Percentiles rank a stretch among this genome's conserved stretches.
These are phyloP conservation scores for Wickerhamiella sergipiensis DNA, from an alignment of 805 yeast genomes.

Conservation along the genomic window DNA sequence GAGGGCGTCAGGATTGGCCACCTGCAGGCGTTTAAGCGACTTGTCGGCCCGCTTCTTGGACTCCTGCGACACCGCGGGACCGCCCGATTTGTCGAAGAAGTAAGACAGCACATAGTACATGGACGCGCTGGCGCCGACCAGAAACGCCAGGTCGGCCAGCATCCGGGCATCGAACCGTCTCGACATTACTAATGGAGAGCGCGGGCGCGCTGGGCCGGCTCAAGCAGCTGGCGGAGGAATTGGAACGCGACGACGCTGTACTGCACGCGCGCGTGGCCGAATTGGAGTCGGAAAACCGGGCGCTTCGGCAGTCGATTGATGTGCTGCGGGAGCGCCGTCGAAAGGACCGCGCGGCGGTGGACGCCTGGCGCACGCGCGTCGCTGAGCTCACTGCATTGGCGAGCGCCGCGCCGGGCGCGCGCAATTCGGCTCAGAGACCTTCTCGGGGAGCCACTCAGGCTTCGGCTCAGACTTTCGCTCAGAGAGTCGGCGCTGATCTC, in stretches of 20 bases:
- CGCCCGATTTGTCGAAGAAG: constrained; percentile 27
- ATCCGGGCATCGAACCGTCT: constrained; percentile 15
- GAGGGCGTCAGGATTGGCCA: constrained; percentile 42
- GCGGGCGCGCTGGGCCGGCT: neutral
- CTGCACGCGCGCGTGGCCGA: neutral
- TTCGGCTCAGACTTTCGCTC: too few relatives aligned
- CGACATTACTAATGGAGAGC: constrained; percentile 1
- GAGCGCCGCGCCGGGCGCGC: too few relatives aligned
- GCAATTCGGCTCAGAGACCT: too few relatives aligned
- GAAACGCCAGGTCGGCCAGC: constrained; percentile 33
- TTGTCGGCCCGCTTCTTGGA: constrained; percentile 47
- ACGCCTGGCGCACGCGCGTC: constrained; percentile 1
- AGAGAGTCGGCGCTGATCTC: too few relatives aligned
- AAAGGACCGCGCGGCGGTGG: constrained; percentile 1
- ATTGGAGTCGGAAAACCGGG: constrained; percentile 4
- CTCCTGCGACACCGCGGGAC: constrained; percentile 39
- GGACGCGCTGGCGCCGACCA: constrained; percentile 54
- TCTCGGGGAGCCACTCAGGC: too few relatives aligned
- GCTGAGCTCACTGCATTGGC: neutral
- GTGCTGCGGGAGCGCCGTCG: constrained; percentile 1
- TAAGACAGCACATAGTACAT: constrained; percentile 47
- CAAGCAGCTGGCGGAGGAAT: neutral
- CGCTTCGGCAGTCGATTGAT: constrained; percentile 1
- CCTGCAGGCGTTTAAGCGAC: constrained; percentile 43
- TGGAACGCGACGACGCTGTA: neutral